Base-by-base conservation (phyloP, 768 basidiomycete species). In the Kwoniella botswanensis region DNA sequence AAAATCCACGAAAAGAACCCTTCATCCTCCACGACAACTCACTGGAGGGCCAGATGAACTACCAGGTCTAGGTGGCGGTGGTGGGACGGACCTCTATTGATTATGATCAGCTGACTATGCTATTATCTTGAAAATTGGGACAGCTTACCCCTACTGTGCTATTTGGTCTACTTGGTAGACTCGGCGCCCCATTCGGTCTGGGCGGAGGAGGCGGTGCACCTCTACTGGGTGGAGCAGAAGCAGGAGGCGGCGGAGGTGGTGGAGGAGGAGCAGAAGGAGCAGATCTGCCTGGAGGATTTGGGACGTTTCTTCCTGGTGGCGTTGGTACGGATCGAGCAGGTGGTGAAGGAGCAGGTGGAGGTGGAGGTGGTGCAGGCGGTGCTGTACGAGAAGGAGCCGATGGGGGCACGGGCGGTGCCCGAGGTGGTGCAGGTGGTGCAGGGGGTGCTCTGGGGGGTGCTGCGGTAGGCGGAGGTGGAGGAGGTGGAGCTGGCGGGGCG, bases 351-450 rank as follows among this genome's bases (percentile, higher is more conserved):
- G 86, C 85, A 66, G 43, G 72, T 43, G 74, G 66, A 11, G 71
- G 69, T 22, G 73, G 63, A 2, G 69, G 74, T 44, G 75, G 68
- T 6, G 67, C 65, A 1, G 72, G 70, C 1, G 75, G 69, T 13
- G 65, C 62, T 26, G 75, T 43, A 43, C 77, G 54, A 69, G 73
- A 26, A 65, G 75, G 58, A 52, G 82, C 79, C 26, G 79, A 70
- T 43, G 81, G 80, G 29, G 83, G 76, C 13, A 73, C 82, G 4
- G 82, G 76, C n/a, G 84, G 82, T 41, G 82, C 73, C 9, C 77
- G 78, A 63, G 71, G 76, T 11, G 79, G 80, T 71, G 72, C 78
- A 10, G 87, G 84, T 7, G 77, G 75, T 15, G n/a, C 68, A 68
- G 64, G 71, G 60, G 21, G 69, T 65, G 60, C 63, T 73, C 53